Percentiles rank a stretch among this genome's conserved stretches.
These are phyloP conservation scores for Tagetes patula DNA, from an alignment of 129 eudicot species.

Conservation along the genomic window DNA sequence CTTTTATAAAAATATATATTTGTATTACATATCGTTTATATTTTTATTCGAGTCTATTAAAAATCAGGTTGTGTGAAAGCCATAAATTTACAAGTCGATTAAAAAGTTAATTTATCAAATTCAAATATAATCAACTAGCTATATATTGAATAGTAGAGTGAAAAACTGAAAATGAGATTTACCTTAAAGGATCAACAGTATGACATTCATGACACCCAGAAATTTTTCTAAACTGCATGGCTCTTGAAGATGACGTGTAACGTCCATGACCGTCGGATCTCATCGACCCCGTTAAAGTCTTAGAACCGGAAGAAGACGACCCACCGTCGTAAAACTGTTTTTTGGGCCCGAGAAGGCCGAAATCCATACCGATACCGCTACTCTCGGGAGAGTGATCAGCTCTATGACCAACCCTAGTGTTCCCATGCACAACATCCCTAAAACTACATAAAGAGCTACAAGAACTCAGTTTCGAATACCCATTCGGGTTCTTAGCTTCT, in stretches of 20 bases:
- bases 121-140: too few species aligned
- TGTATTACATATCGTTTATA: too few species aligned
- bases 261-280: constrained; percentile 46
- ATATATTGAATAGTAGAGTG: background rate
- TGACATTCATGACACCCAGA: constrained; percentile 93
- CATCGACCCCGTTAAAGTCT: constrained; percentile 43
- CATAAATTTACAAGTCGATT: too few species aligned
- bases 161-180: background rate
- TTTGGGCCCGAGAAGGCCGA: constrained; percentile 50
- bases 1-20: too few species aligned
- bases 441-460: constrained; percentile 75
- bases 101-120: too few species aligned
- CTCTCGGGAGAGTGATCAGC: constrained; percentile 84
- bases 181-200: constrained; percentile 72
- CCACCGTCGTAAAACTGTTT: constrained; percentile 17
- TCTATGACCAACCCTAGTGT: constrained; percentile 71
- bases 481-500: constrained; percentile 40
- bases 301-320: constrained; percentile 45
- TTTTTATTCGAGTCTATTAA: too few species aligned
- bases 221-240: constrained; percentile 72
- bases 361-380: constrained; percentile 58
- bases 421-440: constrained; percentile 76
- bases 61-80: too few species aligned
- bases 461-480: constrained; percentile 44
- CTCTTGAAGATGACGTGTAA: constrained; percentile 42